Evolutionary conservation across 2,329 filamentous ascomycete species (phyloP).

Genomic region (Passalora sequoiae): DNA sequence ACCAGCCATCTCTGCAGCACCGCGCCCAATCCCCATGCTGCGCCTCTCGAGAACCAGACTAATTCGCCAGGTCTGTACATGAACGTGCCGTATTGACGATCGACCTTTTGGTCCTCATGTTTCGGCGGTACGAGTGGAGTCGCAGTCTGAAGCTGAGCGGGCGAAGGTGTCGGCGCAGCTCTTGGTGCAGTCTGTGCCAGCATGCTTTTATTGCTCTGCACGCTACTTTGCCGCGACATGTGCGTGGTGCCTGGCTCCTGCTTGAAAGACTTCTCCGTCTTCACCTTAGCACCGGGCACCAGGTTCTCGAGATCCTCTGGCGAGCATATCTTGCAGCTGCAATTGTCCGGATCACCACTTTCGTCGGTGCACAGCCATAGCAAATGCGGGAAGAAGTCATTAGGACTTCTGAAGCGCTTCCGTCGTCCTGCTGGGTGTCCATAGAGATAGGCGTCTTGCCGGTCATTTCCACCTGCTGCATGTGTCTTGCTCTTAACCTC

Average conservation of each 20-base stretch:
- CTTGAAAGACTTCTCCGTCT: conserved; percentile 20
- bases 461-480: conserved; percentile 48
- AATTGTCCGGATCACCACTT: conserved; percentile 50
- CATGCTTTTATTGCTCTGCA: conserved; percentile 17
- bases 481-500: conserved; percentile 47
- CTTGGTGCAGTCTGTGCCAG: conserved; percentile 10
- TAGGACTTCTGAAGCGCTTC: conserved; percentile 55
- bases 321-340: conserved; percentile 54
- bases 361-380: conserved; percentile 53
- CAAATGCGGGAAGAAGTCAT: conserved; percentile 57
- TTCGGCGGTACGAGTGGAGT: conserved; percentile 39
- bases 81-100: conserved; percentile 45
- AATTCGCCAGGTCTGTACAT: conserved; percentile 52
- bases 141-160: conserved; percentile 19
- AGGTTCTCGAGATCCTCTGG: conserved; percentile 47
- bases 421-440: conserved; percentile 54
- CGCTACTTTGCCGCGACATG: conserved; percentile 10
- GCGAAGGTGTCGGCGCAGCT: conserved; percentile 13
- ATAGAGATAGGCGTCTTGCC: conserved; percentile 57
- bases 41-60: conserved; percentile 51
- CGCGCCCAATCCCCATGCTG: conserved; percentile 52
- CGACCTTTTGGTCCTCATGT: conserved; percentile 46
- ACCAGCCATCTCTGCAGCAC: conserved; percentile 43
- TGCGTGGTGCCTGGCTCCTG: conserved; percentile 9
- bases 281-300: conserved; percentile 26